Conservation (phyloP, 2,329 filamentous ascomycete genomes). For the Curvularia sp. region DNA sequence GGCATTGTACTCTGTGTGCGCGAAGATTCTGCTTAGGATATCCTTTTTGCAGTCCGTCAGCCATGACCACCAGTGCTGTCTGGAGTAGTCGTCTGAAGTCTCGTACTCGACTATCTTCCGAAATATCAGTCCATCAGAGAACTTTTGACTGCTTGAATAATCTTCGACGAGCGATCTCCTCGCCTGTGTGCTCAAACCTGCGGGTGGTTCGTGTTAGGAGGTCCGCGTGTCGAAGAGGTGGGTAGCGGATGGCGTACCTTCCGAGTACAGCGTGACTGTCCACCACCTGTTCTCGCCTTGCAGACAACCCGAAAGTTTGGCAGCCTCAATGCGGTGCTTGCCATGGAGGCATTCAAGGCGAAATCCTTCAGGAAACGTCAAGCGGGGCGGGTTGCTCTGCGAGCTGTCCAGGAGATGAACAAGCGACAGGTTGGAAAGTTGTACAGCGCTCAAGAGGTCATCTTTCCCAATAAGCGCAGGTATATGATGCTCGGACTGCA, state of each 20-base stretch:
- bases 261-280: background rate
- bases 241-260: background rate
- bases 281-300: background rate
- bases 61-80: background rate
- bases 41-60: background rate
- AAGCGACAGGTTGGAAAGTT: too few species aligned
- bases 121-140: background rate
- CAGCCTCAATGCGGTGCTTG: background rate
- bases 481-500: background rate
- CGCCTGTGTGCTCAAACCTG: background rate
- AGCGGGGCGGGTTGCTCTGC: background rate
- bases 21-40: background rate
- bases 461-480: background rate
- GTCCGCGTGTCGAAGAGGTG: background rate
- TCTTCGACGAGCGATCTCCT: background rate
- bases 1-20: background rate
- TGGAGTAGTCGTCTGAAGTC: background rate
- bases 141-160: background rate
- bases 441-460: background rate
- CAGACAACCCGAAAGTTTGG: background rate
- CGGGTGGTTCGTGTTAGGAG: background rate
- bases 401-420: background rate
- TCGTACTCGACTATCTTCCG: background rate
- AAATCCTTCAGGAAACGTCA: background rate
- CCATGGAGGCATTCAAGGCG: background rate